Percentiles rank a stretch among this genome's conserved stretches.
These are phyloP conservation scores for Astraeus odoratus DNA, from an alignment of 768 basidiomycete genomes.

Conservation along the genomic window DNA sequence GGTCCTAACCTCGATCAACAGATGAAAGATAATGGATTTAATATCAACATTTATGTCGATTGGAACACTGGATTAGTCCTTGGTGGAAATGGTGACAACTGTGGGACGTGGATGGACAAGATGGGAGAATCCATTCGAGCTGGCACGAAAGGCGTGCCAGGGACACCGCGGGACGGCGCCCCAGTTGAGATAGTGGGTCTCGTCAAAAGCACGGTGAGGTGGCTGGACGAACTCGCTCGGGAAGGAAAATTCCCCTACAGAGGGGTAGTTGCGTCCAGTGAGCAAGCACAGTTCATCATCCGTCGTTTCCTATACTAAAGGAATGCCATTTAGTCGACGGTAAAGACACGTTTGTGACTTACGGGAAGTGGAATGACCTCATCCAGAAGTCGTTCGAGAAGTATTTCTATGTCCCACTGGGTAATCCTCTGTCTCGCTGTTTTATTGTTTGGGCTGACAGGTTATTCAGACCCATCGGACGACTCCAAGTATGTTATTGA, in stretches of 20 bases:
- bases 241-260: slow-evolving; percentile 79
- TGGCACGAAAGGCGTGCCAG: slow-evolving; percentile 92
- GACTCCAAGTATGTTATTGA: slow-evolving; percentile 70
- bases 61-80: slow-evolving; percentile 89
- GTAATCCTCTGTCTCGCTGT: slow-evolving; percentile 30
- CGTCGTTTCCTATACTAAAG: slow-evolving; percentile 1
- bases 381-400: slow-evolving; percentile 85
- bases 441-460: slow-evolving; percentile 1
- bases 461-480: slow-evolving; percentile 51
- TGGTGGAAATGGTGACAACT: slow-evolving; percentile 82
- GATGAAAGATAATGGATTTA: slow-evolving; percentile 89
- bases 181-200: slow-evolving; percentile 95
- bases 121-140: slow-evolving; percentile 93
- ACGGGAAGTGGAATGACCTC: slow-evolving; percentile 83
- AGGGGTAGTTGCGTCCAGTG: slow-evolving; percentile 77
- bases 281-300: slow-evolving; percentile 24
- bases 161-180: slow-evolving; percentile 92
- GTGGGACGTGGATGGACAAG: slow-evolving; percentile 98
- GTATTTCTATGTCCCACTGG: slow-evolving; percentile 81
- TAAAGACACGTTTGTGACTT: slow-evolving; percentile 63
- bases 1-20: slow-evolving; percentile 96
- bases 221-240: slow-evolving; percentile 66
- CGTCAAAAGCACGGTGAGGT: slow-evolving; percentile 86
- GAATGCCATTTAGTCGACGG: slow-evolving; percentile 53
- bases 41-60: slow-evolving; percentile 91